These are phyloP conservation scores for Knufia petricola DNA, from an alignment of 2,329 filamentous ascomycete species.

Conservation along the genomic window DNA sequence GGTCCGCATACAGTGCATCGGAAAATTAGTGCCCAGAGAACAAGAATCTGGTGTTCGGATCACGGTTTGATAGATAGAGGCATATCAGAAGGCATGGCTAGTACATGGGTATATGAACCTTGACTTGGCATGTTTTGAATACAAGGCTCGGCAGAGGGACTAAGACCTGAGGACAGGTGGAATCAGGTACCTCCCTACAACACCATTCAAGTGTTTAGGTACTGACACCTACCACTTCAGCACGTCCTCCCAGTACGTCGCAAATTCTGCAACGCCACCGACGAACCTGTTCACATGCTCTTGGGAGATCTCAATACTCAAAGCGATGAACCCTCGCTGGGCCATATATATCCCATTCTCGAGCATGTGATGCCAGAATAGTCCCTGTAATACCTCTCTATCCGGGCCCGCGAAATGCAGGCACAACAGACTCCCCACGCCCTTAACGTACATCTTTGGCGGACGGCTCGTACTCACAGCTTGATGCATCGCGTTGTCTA, in stretches of 20 bases:
- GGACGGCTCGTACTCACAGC: slow-evolving; percentile 13
- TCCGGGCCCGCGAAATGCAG: slow-evolving; percentile 24
- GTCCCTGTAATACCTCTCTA: slow-evolving; percentile 17
- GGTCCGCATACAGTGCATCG: no score
- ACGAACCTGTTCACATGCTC: slow-evolving; percentile 19
- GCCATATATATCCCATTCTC: slow-evolving; percentile 25
- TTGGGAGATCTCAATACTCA: slow-evolving; percentile 25
- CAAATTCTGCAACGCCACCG: slow-evolving; percentile 15
- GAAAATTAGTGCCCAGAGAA: no score
- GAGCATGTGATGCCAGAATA: slow-evolving; percentile 27
- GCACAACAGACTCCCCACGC: slow-evolving; percentile 26
- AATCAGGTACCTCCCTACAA: no score
- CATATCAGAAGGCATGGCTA: no score
- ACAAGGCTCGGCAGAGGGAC: no score
- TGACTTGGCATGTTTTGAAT: no score
- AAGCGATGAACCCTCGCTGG: slow-evolving; percentile 25
- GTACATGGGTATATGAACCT: no score
- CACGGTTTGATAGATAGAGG: no score
- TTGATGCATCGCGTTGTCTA: slow-evolving; percentile 2
- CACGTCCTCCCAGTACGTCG: slow-evolving; percentile 9
- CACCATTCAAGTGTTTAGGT: no score
- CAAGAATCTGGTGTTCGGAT: no score
- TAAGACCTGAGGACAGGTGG: no score
- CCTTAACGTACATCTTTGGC: slow-evolving; percentile 25
- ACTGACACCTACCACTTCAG: slow-evolving; percentile 13